Evolutionary conservation across 345 rosid species (phyloP), one percentile per base, ranked within the genome.

Genomic region (Acer campestre): DNA sequence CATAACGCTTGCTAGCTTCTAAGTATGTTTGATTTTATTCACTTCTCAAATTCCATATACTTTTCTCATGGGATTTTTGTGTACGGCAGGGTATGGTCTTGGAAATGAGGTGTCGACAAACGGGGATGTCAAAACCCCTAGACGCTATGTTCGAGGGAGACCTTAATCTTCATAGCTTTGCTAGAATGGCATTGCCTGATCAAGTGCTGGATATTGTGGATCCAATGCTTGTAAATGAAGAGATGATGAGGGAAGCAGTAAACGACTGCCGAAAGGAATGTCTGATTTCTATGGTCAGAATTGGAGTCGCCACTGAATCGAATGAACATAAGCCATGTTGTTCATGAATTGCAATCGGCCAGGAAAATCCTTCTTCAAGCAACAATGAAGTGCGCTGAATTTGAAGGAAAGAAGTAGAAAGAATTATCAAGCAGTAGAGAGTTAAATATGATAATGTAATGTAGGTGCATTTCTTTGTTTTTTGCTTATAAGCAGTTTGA

Each of bases 31-130:
- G 2, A 9, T 55, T 4, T 56, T 20, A 18, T 56, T 56, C 61
- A 62, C 62, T 35, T 16, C 9, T 22, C n/a, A 68, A 69, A 20
- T 0, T 18, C 7, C 7, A 42, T n/a, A 10, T 0, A 42, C 48
- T 35, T 64, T 25, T n/a, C 3, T 40, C 1, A 59, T 38, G 7
- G 25, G 1, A 25, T 23, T 11, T 48, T 27, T 58, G 12, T 27
- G 3, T 56, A 55, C n/a, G 9, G 68, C 27, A 80, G 82, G 75
- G 59, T 75, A 75, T 70, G 82, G 76, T 22, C 20, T 58, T 11
- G 79, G 79, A 70, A 56, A 20, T 56, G 61, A 3, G 10, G 10
- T 17, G 7, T 56, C 61, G 7, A 17, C 61, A 17, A 56, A 20
- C 1, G 61, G 61, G 10, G 61, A 56, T 56, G 25, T 56, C 9